phyloP scores from a whole-genome alignment of 306 rosid genomes.

The Lupinus albus region DNA sequence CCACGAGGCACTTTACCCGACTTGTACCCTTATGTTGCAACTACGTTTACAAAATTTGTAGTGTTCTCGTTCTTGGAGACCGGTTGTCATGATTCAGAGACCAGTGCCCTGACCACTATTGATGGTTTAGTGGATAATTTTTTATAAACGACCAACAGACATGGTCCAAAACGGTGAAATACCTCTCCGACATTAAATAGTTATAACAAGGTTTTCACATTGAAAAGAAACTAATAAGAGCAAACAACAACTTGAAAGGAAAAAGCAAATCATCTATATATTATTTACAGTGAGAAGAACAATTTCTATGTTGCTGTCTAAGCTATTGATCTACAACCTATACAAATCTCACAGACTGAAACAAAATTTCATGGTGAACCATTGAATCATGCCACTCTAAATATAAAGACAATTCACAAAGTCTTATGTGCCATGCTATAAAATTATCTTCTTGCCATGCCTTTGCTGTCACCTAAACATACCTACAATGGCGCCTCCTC shows the following conservation, averaged over 20 bases:
- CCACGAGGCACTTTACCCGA: no score
- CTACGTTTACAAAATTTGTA: no score
- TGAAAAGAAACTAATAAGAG: background rate
- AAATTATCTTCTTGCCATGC: conserved; percentile 30
- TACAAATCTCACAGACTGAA: conserved; percentile 47
- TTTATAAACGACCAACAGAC: no score
- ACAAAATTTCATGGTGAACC: conserved; percentile 42
- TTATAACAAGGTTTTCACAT: no score
- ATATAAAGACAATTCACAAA: conserved; percentile 48
- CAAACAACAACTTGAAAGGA: background rate
- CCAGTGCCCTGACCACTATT: no score
- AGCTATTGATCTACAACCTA: conserved; percentile 60
- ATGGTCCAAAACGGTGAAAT: no score
- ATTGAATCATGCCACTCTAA: conserved; percentile 49
- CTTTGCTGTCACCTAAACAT: conserved; percentile 48
- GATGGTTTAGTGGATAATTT: no score
- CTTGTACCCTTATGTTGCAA: no score
- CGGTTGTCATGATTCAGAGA: no score
- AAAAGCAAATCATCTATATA: conserved; percentile 13
- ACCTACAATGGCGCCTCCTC: conserved; percentile 31
- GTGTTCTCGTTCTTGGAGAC: no score
- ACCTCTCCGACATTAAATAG: no score
- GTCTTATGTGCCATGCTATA: conserved; percentile 28
- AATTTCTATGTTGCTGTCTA: conserved; percentile 46
- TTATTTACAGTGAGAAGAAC: conserved; percentile 46